Percentiles rank a stretch among this genome's conserved stretches.
Evolutionary conservation across 176 grass and related monocot genomes (phyloP).

Genomic region (Cenchrus purpureus): DNA sequence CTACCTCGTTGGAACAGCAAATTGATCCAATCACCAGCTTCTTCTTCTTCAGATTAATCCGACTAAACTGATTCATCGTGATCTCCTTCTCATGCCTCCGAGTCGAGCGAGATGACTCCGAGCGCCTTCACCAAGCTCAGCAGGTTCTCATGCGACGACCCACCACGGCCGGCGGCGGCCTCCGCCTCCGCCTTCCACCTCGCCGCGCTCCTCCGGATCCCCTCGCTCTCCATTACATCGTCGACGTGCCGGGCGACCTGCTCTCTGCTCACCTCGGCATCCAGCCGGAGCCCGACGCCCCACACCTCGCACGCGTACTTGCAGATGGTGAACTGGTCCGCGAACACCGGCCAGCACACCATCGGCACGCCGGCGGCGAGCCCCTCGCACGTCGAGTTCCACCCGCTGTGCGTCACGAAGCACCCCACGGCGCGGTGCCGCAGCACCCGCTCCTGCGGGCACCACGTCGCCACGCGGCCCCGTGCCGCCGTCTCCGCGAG

Average conservation of each 20-base stretch:
- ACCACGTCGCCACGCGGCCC: neutral
- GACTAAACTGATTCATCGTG: neutral
- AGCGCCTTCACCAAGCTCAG: neutral
- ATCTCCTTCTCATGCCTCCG: neutral
- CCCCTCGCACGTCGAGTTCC: slow-evolving; percentile 58
- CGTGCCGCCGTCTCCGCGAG: neutral
- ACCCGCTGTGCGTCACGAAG: slow-evolving; percentile 74
- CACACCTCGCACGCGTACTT: slow-evolving; percentile 29
- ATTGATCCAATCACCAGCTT: too few relatives aligned
- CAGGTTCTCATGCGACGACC: neutral
- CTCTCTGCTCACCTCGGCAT: neutral
- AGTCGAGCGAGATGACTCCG: neutral
- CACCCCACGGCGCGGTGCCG: slow-evolving; percentile 62
- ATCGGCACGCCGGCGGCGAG: slow-evolving; percentile 26
- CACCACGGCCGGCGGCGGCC: neutral
- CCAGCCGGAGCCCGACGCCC: neutral
- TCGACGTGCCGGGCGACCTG: neutral
- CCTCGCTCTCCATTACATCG: neutral
- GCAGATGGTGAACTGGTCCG: slow-evolving; percentile 3
- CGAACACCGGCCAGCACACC: slow-evolving; percentile 22
- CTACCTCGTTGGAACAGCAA: too few relatives aligned
- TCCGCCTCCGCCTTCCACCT: neutral
- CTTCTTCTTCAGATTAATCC: neutral
- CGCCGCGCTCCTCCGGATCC: neutral
- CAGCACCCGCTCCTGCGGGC: slow-evolving; percentile 39